Evolutionary conservation across 176 grass and related monocot species (phyloP), one percentile per base, ranked within the genome.

Genomic region (Bonia amplexicaulis): DNA sequence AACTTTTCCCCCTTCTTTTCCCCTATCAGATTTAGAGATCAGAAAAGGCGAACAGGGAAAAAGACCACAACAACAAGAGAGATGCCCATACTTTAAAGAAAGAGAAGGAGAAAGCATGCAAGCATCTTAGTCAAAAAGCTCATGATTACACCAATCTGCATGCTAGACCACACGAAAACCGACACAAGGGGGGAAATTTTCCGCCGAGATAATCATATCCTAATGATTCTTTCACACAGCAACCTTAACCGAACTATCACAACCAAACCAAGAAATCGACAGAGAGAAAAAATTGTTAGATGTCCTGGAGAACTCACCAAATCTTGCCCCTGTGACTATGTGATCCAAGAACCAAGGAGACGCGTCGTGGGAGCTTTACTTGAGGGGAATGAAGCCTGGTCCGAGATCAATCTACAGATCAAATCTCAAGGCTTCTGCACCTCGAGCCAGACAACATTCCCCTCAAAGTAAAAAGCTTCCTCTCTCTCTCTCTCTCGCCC

Each of bases 381-480:
- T 97, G 84, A 81, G 95, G 95, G 95, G 95, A 97, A 97, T 97
- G 95, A 97, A 94, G 95, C 95, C 95, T 97, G 95, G 95, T 97
- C 95, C 95, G 94, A 97, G 94, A 94, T 94, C 73, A 74, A 68
- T 22, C 82, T 67, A 52, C 31, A 49, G 87, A 75, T 79, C 51
- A 75, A 84, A 80, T 80, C 76, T 81, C 33, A 46, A 69, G 62
- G 77, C 31, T 51, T 52, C 42, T 44, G 59, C 51, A 61, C 87
- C 82, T 89, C 87, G 87, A 89, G 87, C 87, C 87, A 89, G 87
- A 89, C 87, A 85, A 89, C 87, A 89, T 89, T 89, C 87, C 87
- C 77, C 87, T 80, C 82, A 89, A 85, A 51, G 69, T 62, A 85
- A 74, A 23, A 85, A 41, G 76, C 69, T 75, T 59, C 87, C 82